Evolutionary conservation across 163 green algal genomes (phyloP), one percentile per base, ranked within the genome.

Genomic region (Prototheca wickerhamii): DNA sequence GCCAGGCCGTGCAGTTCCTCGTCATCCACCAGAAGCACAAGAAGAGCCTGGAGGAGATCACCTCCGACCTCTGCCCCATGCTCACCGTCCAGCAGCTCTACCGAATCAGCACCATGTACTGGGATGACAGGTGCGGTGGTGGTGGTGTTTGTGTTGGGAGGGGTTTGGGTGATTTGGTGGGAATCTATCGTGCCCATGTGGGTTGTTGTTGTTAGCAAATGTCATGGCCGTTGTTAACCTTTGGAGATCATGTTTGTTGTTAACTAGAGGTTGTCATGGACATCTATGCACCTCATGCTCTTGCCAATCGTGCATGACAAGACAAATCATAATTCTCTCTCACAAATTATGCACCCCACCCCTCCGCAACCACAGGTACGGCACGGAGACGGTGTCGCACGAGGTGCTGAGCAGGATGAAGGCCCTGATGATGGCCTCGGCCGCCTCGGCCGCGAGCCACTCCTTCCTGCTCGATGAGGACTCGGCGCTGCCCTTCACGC

Each of bases 101-200:
- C 85, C 87, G 92, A 73, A 96, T 98, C 72, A 85, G 64, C 69
- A 98, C 92, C 55, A 98, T 98, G 93, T 98, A 98, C 87, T 98
- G 93, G 93, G 93, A 99, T 68, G 93, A 98, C 75, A 61, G 79
- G 46, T 72, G 50, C 2, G 65, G 2, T 20, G 2, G 12, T 15
- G 43, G 7, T 17, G 33, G 50, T n/a, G n/a, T n/a, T n/a, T n/a
- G n/a, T n/a, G n/a, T n/a, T n/a, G n/a, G n/a, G n/a, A n/a, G n/a
- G n/a, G n/a, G n/a, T n/a, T n/a, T n/a, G n/a, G n/a, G n/a, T n/a
- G n/a, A n/a, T n/a, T n/a, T n/a, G n/a, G n/a, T n/a, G n/a, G n/a
- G n/a, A n/a, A n/a, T n/a, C n/a, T n/a, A n/a, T n/a, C n/a, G n/a
- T n/a, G n/a, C n/a, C n/a, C n/a, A n/a, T n/a, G n/a, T n/a, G n/a